Evolutionary conservation across 1,284 basidiomycete genomes (phyloP).

Genomic region (Malassezia caprae): DNA sequence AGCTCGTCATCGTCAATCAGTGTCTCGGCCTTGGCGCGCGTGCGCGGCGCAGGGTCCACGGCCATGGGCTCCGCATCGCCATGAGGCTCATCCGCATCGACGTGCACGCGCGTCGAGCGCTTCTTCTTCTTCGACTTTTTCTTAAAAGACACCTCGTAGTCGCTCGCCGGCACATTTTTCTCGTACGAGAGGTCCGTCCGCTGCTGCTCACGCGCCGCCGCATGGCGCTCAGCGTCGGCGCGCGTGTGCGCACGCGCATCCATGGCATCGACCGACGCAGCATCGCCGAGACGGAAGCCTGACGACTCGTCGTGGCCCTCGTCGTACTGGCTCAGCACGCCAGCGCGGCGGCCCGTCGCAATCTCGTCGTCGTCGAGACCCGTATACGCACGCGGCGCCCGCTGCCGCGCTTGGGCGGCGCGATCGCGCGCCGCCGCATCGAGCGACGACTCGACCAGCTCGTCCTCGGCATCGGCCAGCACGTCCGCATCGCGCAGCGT

Average conservation of each 20-base stretch:
- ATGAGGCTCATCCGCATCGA: slow-evolving; percentile 55
- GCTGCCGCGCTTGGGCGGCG: slow-evolving; percentile 72
- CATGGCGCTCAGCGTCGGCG: slow-evolving; percentile 55
- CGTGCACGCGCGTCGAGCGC: slow-evolving; percentile 57
- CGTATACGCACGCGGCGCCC: slow-evolving; percentile 79
- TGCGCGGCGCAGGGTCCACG: slow-evolving; percentile 54
- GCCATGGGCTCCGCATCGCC: slow-evolving; percentile 59
- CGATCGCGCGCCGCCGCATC: slow-evolving; percentile 71
- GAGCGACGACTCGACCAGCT: slow-evolving; percentile 85
- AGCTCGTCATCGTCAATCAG: slow-evolving; percentile 98
- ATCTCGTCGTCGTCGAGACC: slow-evolving; percentile 97
- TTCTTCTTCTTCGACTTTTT: slow-evolving; percentile 61
- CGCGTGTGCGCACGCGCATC: slow-evolving; percentile 37
- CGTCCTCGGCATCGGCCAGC: slow-evolving; percentile 92
- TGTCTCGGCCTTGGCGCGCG: slow-evolving; percentile 49
- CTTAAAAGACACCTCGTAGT: slow-evolving; percentile 79
- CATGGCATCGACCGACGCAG: slow-evolving; percentile 16
- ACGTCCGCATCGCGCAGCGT: slow-evolving; percentile 91
- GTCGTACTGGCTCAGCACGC: slow-evolving; percentile 85
- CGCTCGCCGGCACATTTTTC: slow-evolving; percentile 70
- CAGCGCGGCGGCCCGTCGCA: slow-evolving; percentile 54
- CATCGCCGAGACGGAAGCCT: slow-evolving; percentile 28
- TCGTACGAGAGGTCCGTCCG: slow-evolving; percentile 76
- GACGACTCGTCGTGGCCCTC: slow-evolving; percentile 56
- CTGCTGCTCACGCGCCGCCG: slow-evolving; percentile 48